Percentiles rank a stretch among this genome's conserved stretches.
These are phyloP conservation scores for Candida tibetensis DNA, from an alignment of 805 yeast genomes.

Conservation along the genomic window DNA sequence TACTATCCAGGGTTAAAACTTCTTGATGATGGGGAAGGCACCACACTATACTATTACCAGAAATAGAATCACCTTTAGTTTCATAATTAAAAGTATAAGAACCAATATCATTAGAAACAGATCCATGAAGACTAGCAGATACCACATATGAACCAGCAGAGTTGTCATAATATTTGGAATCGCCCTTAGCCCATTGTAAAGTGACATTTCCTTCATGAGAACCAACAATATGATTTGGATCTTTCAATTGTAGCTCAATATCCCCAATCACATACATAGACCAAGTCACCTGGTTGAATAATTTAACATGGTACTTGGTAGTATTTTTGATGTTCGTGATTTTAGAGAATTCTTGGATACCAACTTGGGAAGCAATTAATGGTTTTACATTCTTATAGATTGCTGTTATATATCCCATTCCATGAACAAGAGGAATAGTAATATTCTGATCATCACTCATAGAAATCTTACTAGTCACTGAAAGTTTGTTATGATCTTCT, in stretches of 20 bases:
- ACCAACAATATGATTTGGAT: constrained; percentile 43
- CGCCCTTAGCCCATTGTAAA: constrained; percentile 29
- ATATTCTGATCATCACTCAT: constrained; percentile 11
- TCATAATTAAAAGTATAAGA: constrained; percentile 29
- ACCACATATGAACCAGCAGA: constrained; percentile 65
- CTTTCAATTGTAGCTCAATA: constrained; percentile 24
- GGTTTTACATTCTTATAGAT: constrained; percentile 24
- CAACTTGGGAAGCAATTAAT: constrained; percentile 57
- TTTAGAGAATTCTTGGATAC: constrained; percentile 50
- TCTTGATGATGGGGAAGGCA: constrained; percentile 52
- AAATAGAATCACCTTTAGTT: constrained; percentile 21
- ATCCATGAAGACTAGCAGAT: constrained; percentile 40
- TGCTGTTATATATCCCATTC: constrained; percentile 79
- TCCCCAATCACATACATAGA: constrained; percentile 55
- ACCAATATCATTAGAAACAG: constrained; percentile 20
- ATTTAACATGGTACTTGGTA: constrained; percentile 51
- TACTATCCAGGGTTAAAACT: constrained; percentile 29
- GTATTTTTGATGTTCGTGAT: constrained; percentile 27
- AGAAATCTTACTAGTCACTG: constrained; percentile 25
- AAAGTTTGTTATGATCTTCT: constrained; percentile 28
- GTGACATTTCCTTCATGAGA: constrained; percentile 36
- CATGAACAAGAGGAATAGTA: constrained; percentile 66
- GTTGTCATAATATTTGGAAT: constrained; percentile 42
- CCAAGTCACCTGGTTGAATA: constrained; percentile 63
- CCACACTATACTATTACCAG: constrained; percentile 40